A percentile compares a stretch with the other conserved stretches of the same genome.
phyloP scores from a whole-genome alignment of 2,329 filamentous ascomycete species.

The Ophiostoma quercus region DNA sequence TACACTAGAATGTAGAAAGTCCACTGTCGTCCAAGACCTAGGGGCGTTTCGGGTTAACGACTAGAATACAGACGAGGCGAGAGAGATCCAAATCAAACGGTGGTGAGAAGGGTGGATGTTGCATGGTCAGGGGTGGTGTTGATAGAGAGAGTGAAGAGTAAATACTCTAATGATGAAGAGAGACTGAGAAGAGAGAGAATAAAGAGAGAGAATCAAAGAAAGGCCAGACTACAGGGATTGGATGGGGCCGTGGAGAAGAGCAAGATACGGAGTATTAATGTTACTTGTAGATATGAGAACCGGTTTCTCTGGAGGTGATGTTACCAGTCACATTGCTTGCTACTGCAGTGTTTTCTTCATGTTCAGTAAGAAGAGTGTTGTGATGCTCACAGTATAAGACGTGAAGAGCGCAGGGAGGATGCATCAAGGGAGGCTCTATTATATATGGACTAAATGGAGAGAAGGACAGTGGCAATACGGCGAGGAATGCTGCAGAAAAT shows the following conservation, averaged over 20 bases:
- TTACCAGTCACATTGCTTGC: background rate
- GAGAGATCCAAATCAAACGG: conserved; percentile 9
- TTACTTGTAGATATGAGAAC: conserved; percentile 9
- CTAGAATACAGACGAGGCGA: background rate
- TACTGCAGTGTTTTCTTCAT: background rate
- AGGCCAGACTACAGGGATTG: background rate
- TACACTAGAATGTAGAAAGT: background rate
- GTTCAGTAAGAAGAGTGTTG: background rate
- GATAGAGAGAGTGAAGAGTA: background rate
- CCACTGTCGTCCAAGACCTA: conserved; percentile 9
- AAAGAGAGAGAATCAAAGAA: background rate
- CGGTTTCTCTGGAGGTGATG: background rate
- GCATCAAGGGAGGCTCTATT: conserved; percentile 10
- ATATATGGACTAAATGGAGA: background rate
- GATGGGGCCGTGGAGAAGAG: conserved; percentile 9
- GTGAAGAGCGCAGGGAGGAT: conserved; percentile 14
- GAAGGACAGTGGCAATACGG: background rate
- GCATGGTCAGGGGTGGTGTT: background rate
- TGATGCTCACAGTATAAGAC: background rate
- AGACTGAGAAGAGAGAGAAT: background rate
- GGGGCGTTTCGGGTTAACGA: conserved; percentile 12
- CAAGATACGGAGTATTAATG: conserved; percentile 13
- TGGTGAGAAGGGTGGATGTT: conserved; percentile 9
- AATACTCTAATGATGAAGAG: background rate
- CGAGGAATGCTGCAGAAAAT: conserved; percentile 6